Conservation (phyloP, 768 basidiomycete genomes). For the Tephrocybe sp. region DNA sequence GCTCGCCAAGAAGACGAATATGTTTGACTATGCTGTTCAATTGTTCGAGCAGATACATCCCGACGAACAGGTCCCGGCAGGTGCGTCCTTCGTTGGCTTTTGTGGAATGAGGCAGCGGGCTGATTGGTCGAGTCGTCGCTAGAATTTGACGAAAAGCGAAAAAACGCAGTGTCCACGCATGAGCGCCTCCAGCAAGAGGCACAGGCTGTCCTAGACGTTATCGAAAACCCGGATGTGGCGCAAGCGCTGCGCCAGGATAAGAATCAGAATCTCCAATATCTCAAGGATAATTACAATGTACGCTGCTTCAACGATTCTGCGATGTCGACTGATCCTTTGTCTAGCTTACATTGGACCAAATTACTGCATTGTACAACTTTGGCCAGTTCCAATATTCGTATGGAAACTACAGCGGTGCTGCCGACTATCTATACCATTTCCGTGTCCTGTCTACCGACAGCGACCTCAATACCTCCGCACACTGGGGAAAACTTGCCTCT, state of each 20-base stretch:
- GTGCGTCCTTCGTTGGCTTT: conserved; percentile 34
- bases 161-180: conserved; percentile 79
- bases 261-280: conserved; percentile 91
- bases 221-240: conserved; percentile 95
- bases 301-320: conserved; percentile 22
- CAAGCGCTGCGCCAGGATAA: conserved; percentile 94
- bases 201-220: conserved; percentile 90
- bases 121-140: not conserved
- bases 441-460: conserved; percentile 92
- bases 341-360: conserved; percentile 93
- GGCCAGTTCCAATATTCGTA: conserved; percentile 99
- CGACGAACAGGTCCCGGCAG: conserved; percentile 63
- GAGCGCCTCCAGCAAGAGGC: conserved; percentile 87
- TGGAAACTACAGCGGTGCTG: conserved; percentile 94
- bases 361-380: conserved; percentile 94
- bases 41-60: conserved; percentile 80
- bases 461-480: conserved; percentile 91
- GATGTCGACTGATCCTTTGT: not conserved
- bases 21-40: conserved; percentile 90
- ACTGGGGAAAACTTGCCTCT: conserved; percentile 98
- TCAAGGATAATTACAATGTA: conserved; percentile 91
- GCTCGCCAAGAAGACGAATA: conserved; percentile 94
- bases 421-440: conserved; percentile 98
- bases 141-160: conserved; percentile 86
- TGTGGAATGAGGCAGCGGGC: not conserved